A percentile compares a stretch with the other conserved stretches of the same genome.
Conservation (phyloP, 129 eudicot species). For the Centaurea solstitialis region DNA sequence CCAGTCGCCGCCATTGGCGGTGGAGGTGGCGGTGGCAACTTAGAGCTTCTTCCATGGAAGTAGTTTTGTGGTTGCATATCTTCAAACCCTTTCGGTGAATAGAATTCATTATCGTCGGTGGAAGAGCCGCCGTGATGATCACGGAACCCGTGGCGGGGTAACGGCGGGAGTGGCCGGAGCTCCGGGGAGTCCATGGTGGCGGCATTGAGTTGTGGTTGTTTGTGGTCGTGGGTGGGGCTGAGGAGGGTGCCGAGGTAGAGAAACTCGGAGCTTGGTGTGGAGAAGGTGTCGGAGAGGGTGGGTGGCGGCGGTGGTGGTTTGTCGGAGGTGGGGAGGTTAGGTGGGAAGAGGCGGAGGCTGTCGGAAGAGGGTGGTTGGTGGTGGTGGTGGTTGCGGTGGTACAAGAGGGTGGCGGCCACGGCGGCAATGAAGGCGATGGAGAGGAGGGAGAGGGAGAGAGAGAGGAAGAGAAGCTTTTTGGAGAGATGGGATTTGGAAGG, state of each 20-base stretch:
- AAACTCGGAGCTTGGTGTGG: slow-evolving; percentile 66
- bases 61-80: not conserved
- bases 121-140: slow-evolving; percentile 1
- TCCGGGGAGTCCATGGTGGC: slow-evolving; percentile 70
- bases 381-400: slow-evolving; percentile 28
- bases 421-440: slow-evolving; percentile 33
- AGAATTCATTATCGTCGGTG: slow-evolving; percentile 40
- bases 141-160: slow-evolving; percentile 52
- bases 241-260: slow-evolving; percentile 64
- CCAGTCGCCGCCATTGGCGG: slow-evolving; percentile 37
- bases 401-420: slow-evolving; percentile 39
- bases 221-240: slow-evolving; percentile 31
- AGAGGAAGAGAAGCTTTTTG: slow-evolving; percentile 49
- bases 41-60: slow-evolving; percentile 24
- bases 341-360: slow-evolving; percentile 49
- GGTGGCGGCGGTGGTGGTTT: slow-evolving; percentile 44
- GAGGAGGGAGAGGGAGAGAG: slow-evolving; percentile 47
- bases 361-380: slow-evolving; percentile 38
- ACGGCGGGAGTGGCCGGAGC: slow-evolving; percentile 88
- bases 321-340: slow-evolving; percentile 53
- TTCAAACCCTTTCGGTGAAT: slow-evolving; percentile 46
- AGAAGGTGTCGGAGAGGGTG: slow-evolving; percentile 30
- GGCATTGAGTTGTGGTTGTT: slow-evolving; percentile 7
- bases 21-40: slow-evolving; percentile 50
- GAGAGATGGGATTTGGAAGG: slow-evolving; percentile 39